These are phyloP conservation scores for Fusarium globosum DNA, from an alignment of 2,329 filamentous ascomycete species.

Conservation along the genomic window DNA sequence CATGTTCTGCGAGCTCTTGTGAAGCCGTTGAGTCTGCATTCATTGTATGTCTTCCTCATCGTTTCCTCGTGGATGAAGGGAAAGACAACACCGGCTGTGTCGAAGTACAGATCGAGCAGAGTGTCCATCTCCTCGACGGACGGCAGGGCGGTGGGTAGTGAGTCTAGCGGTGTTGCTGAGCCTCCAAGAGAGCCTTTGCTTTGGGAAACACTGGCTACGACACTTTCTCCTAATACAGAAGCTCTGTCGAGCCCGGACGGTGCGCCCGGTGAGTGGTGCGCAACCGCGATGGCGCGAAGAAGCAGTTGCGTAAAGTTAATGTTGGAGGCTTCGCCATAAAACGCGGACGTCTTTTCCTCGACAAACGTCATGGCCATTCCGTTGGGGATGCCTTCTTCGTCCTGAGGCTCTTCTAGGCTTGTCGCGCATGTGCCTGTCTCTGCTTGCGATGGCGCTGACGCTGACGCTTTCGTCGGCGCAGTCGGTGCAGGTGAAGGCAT, in stretches of 20 bases:
- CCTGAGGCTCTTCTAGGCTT: background rate
- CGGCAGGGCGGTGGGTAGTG: background rate
- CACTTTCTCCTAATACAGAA: background rate
- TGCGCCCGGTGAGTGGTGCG: background rate
- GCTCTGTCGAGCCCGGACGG: background rate
- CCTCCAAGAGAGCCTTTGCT: background rate
- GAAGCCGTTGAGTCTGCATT: background rate
- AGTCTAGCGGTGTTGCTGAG: background rate
- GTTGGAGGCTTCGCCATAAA: background rate
- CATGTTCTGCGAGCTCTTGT: background rate
- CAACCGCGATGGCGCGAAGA: background rate
- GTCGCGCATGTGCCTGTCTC: background rate
- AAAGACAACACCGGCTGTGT: background rate
- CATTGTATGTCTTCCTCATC: background rate
- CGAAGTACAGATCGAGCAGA: background rate
- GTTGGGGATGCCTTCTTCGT: background rate
- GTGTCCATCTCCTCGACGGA: background rate
- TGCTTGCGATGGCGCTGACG: background rate
- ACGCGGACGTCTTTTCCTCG: background rate
- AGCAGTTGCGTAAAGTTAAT: background rate
- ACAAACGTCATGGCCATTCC: slow-evolving; percentile 6
- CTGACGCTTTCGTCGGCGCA: background rate
- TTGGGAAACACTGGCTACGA: background rate
- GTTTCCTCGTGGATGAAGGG: background rate
- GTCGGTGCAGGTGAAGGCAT: background rate